These are phyloP conservation scores for Anisodus acutangulus DNA, from an alignment of 257 asterid genomes.

Conservation along the genomic window DNA sequence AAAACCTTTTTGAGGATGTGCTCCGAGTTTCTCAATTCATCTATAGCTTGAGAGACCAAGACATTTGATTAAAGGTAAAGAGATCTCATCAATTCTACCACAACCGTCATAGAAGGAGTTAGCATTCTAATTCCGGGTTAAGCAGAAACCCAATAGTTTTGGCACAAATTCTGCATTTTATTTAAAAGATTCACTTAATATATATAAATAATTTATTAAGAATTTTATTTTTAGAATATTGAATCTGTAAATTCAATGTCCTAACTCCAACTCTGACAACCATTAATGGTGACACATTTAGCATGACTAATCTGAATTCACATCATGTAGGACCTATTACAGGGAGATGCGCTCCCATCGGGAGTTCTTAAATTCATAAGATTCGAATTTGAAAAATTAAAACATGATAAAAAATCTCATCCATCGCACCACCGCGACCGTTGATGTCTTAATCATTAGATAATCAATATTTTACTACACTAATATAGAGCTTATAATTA, in stretches of 20 bases:
- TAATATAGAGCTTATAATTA: constrained; percentile 28
- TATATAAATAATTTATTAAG: no score
- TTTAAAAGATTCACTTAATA: no score
- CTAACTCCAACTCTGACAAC: neutral
- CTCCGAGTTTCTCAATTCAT: neutral
- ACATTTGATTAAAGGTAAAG: neutral
- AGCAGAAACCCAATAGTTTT: no score
- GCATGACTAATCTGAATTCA: neutral
- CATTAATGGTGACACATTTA: fast-evolving
- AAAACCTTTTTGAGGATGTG: neutral
- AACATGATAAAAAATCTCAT: neutral
- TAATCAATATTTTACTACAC: constrained; percentile 9
- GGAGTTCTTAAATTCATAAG: neutral
- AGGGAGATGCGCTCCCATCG: no score
- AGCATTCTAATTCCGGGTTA: no score
- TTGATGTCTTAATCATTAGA: neutral
- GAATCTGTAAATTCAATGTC: no score
- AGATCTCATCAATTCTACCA: neutral
- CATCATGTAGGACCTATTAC: neutral
- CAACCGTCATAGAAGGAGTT: no score
- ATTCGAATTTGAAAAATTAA: fast-evolving
- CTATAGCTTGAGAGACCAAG: neutral
- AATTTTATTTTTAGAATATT: no score
- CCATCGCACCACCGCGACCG: no score
- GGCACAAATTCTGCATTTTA: no score